Conservation (phyloP, 2,329 filamentous ascomycete species). For the Amylocarpus encephaloides region DNA sequence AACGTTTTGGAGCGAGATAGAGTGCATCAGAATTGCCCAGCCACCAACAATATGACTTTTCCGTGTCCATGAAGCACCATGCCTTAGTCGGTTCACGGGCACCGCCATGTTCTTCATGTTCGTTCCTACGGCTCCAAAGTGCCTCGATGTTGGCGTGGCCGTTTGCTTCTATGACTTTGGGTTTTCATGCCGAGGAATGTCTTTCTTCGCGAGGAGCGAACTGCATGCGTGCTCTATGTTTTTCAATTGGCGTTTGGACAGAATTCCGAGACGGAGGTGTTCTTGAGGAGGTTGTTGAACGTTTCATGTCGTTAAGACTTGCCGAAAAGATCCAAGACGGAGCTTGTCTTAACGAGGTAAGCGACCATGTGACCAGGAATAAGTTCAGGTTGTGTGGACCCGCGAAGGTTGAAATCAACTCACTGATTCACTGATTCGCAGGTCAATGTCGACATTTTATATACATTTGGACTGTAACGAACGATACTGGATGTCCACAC, state of each 20-base stretch:
- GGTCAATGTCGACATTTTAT: no score
- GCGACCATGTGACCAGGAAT: not conserved
- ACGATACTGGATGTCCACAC: no score
- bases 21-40: constrained; percentile 12
- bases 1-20: constrained; percentile 10
- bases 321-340: constrained; percentile 1
- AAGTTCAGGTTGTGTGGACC: not conserved
- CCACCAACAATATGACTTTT: constrained; percentile 3
- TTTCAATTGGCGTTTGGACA: not conserved
- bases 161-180: not conserved
- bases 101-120: no score
- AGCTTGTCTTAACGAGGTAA: not conserved
- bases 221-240: not conserved
- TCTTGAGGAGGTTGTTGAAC: not conserved
- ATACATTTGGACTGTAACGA: not conserved
- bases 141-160: not conserved
- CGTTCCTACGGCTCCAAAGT: no score
- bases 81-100: not conserved
- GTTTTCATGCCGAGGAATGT: not conserved
- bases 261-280: no score
- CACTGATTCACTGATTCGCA: no score
- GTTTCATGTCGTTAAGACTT: constrained; percentile 9
- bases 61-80: not conserved
- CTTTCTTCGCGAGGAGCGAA: constrained; percentile 1
- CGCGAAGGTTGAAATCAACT: no score